Conservation (phyloP, 352 stramenopile species). For the Thraustochytrium sp. region DNA sequence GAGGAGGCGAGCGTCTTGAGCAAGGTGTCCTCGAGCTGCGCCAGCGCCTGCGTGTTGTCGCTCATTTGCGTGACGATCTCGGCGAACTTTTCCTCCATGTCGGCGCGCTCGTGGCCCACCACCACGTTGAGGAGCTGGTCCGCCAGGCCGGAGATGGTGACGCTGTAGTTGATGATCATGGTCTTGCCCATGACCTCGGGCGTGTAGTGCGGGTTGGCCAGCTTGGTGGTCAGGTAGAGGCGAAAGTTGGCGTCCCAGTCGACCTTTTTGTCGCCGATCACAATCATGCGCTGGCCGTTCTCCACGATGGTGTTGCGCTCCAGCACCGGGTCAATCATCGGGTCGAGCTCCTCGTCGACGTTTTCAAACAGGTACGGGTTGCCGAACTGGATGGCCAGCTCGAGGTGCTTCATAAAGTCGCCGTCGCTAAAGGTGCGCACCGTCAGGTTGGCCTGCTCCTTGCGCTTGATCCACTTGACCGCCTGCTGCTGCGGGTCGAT, state of each 20-base stretch:
- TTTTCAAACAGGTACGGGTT: slow-evolving; percentile 90
- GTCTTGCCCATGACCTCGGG: slow-evolving; percentile 91
- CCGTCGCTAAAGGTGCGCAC: slow-evolving; percentile 84
- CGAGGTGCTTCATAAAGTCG: slow-evolving; percentile 90
- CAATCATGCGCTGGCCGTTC: slow-evolving; percentile 77
- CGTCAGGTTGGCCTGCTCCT: slow-evolving; percentile 75
- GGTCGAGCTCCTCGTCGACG: slow-evolving; percentile 87
- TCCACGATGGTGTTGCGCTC: slow-evolving; percentile 87
- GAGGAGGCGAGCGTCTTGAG: slow-evolving; percentile 78
- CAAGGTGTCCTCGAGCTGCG: slow-evolving; percentile 83
- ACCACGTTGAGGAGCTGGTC: slow-evolving; percentile 89
- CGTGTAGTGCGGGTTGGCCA: slow-evolving; percentile 86
- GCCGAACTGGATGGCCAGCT: slow-evolving; percentile 88
- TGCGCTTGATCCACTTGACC: slow-evolving; percentile 92
- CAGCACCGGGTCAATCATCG: slow-evolving; percentile 84
- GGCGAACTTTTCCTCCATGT: slow-evolving; percentile 85
- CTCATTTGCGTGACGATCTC: slow-evolving; percentile 84
- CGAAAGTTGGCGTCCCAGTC: slow-evolving; percentile 86
- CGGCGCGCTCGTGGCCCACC: slow-evolving; percentile 79
- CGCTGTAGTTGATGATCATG: slow-evolving; percentile 92
- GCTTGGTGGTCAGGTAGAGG: slow-evolving; percentile 87
- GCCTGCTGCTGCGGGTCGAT: slow-evolving; percentile 92
- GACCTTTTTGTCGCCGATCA: slow-evolving; percentile 86
- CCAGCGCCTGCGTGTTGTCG: slow-evolving; percentile 81
- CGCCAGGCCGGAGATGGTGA: slow-evolving; percentile 79